Base-by-base conservation (phyloP, 495 filamentous ascomycete species). In the Tricharina praecox region DNA sequence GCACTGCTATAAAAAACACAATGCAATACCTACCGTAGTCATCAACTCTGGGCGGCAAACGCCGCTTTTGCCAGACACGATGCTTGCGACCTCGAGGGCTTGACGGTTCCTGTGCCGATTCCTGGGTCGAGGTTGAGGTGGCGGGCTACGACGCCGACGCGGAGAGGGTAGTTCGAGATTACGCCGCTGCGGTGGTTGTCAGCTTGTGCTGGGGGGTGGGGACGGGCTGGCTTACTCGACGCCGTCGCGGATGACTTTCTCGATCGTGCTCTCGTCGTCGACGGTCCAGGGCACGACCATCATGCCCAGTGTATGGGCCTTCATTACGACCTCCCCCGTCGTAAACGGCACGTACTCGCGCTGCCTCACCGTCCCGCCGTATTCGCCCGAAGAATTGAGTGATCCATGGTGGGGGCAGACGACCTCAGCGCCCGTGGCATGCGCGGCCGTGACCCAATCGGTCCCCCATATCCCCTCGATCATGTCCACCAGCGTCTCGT, bases 231-330 rank as follows among this genome's bases (percentile, higher is more conserved):
- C 39, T 25, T 46, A 46, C 43, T 46, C 43, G 4, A 46, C 43
- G 23, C 43, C 43, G 23, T 46, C 43, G 24, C 39, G 43, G 18
- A 46, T 46, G 3, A 46, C 43, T 25, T 47, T 46, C 16, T 21
- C 23, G 30, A 47, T 37, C 4, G 49, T 51, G 23, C n/a, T 33
- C 32, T 51, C 49, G 25, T 51, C 40, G 18, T 51, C 49, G 8
- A 46, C 43, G 4, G 49, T 51, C 49, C 49, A 51, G 13, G 43
- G 42, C 3, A 35, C 23, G 7, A 51, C 42, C 24, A 7, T 35
- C 49, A 51, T 47, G 3, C 49, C 49, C 23, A 47, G 23, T 3
- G 3, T 23, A 37, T 51, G 49, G 3, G 49, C 40, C 24, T 39
- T 24, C 25, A 48, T 30, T 3, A 51, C 49, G 3, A 51, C 11